A percentile compares a stretch with the other conserved stretches of the same genome.
phyloP scores from a whole-genome alignment of 1,284 basidiomycete species.

The Wallemia hederae region DNA sequence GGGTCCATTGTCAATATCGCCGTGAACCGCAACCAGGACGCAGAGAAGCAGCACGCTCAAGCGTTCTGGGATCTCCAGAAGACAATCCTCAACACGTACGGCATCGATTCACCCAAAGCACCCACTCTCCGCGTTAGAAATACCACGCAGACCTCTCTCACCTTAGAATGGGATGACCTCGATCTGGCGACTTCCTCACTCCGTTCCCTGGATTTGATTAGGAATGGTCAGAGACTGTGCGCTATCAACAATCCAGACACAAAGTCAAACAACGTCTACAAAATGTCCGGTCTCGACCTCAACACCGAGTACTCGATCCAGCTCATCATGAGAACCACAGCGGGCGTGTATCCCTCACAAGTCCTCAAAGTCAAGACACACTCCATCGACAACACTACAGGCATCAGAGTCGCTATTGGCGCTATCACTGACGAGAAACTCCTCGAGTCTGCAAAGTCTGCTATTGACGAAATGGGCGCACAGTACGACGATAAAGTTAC shows the following conservation, averaged over 20 bases:
- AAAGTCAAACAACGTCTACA: slow-evolving; percentile 26
- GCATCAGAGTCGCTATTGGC: slow-evolving; percentile 72
- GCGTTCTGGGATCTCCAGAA: slow-evolving; percentile 59
- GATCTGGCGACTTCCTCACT: slow-evolving; percentile 55
- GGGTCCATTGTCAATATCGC: slow-evolving; percentile 93
- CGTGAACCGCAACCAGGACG: slow-evolving; percentile 48
- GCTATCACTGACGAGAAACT: slow-evolving; percentile 45
- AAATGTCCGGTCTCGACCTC: slow-evolving; percentile 17
- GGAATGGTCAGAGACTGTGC: slow-evolving; percentile 60
- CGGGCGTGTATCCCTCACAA: slow-evolving; percentile 62
- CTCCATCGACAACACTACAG: slow-evolving; percentile 73
- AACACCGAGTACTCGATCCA: slow-evolving; percentile 78
- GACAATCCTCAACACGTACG: slow-evolving; percentile 45
- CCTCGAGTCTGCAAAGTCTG: slow-evolving; percentile 44
- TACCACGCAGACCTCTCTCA: slow-evolving; percentile 76
- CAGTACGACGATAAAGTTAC: slow-evolving; percentile 74
- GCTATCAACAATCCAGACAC: slow-evolving; percentile 46
- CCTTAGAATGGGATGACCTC: slow-evolving; percentile 67
- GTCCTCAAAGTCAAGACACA: slow-evolving; percentile 54
- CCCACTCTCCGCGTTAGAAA: slow-evolving; percentile 48
- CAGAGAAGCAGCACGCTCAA: slow-evolving; percentile 46
- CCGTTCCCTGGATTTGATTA: slow-evolving; percentile 62
- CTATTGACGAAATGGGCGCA: slow-evolving; percentile 50
- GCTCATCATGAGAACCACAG: slow-evolving; percentile 59
- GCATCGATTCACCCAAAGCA: slow-evolving; percentile 32